phyloP scores from a whole-genome alignment of 345 rosid genomes.

The Brassica rapa region DNA sequence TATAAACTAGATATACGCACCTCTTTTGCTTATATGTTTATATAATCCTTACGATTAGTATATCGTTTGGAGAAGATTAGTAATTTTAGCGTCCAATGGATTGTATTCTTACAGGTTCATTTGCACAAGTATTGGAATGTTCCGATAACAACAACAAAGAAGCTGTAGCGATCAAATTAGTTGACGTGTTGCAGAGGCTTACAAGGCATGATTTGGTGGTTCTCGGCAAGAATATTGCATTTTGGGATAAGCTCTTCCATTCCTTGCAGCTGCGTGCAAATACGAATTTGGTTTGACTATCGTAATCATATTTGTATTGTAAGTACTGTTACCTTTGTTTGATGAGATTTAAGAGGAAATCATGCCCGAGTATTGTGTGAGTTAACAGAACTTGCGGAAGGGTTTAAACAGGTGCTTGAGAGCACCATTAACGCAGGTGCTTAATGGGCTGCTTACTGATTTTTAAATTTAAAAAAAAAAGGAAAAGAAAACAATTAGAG shows the following conservation, averaged over 20 bases:
- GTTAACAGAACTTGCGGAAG: too few relatives aligned
- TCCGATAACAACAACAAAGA: slow-evolving; percentile 77
- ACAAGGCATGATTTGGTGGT: slow-evolving; percentile 77
- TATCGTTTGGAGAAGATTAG: not conserved
- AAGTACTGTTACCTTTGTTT: slow-evolving; percentile 62
- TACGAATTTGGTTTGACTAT: slow-evolving; percentile 99
- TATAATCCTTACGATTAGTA: too few relatives aligned
- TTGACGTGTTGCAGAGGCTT: slow-evolving; percentile 72
- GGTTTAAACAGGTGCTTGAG: slow-evolving; percentile 99
- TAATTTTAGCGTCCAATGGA: slow-evolving; percentile 1
- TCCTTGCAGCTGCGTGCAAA: slow-evolving; percentile 99
- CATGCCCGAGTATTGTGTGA: slow-evolving; percentile 51
- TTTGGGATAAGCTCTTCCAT: slow-evolving; percentile 64
- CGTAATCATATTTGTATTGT: slow-evolving; percentile 99
- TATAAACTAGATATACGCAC: too few relatives aligned
- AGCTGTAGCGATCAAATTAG: slow-evolving; percentile 72
- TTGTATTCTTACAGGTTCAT: slow-evolving; percentile 55
- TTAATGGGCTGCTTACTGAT: too few relatives aligned
- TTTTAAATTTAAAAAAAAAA: too few relatives aligned
- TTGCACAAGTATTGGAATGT: slow-evolving; percentile 89
- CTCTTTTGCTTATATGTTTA: too few relatives aligned
- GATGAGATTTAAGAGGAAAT: slow-evolving; percentile 45
- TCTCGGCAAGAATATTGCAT: slow-evolving; percentile 59
- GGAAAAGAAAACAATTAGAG: too few relatives aligned
- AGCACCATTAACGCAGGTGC: too few relatives aligned